Evolutionary conservation across 2,329 filamentous ascomycete genomes (phyloP).

Genomic region (Neocatenulostroma microsporum): DNA sequence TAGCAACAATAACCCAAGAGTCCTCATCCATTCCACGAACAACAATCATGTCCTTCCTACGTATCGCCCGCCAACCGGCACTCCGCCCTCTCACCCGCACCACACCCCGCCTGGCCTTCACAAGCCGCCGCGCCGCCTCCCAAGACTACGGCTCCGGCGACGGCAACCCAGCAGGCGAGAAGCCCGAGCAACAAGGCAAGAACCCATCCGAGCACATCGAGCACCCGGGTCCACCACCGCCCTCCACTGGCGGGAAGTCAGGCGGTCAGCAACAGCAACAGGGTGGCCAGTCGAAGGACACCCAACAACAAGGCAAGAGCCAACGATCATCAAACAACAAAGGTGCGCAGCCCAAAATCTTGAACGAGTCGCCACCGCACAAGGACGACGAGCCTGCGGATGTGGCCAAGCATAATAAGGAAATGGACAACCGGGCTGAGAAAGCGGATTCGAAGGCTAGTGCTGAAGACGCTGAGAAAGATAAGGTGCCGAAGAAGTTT

Average conservation of each 20-base stretch:
- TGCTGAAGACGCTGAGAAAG: slow-evolving; percentile 32
- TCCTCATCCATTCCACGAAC: too few species aligned
- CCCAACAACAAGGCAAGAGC: too few species aligned
- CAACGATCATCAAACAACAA: slow-evolving; percentile 5
- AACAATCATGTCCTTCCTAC: slow-evolving; percentile 17
- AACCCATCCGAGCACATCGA: slow-evolving; percentile 34
- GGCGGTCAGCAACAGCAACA: slow-evolving; percentile 22
- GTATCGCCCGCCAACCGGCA: slow-evolving; percentile 13
- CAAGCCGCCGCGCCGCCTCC: slow-evolving; percentile 29
- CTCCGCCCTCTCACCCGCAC: slow-evolving; percentile 12
- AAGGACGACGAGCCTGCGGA: slow-evolving; percentile 24
- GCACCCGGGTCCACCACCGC: slow-evolving; percentile 39
- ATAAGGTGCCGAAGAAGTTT: slow-evolving; percentile 34
- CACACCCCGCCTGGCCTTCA: slow-evolving; percentile 19
- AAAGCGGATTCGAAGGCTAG: slow-evolving; percentile 32
- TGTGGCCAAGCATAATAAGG: slow-evolving; percentile 38
- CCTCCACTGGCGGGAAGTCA: slow-evolving; percentile 30
- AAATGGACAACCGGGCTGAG: slow-evolving; percentile 37
- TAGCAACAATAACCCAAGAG: too few species aligned
- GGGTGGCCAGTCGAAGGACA: slow-evolving; percentile 10
- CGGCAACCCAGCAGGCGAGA: slow-evolving; percentile 37
- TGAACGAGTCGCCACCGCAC: slow-evolving; percentile 29
- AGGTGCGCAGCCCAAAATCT: slow-evolving; percentile 39
- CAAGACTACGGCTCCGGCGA: slow-evolving; percentile 38
- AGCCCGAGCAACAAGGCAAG: slow-evolving; percentile 36